Conservation (phyloP, 2,329 filamentous ascomycete genomes). For the Cordyceps tenuipes region DNA sequence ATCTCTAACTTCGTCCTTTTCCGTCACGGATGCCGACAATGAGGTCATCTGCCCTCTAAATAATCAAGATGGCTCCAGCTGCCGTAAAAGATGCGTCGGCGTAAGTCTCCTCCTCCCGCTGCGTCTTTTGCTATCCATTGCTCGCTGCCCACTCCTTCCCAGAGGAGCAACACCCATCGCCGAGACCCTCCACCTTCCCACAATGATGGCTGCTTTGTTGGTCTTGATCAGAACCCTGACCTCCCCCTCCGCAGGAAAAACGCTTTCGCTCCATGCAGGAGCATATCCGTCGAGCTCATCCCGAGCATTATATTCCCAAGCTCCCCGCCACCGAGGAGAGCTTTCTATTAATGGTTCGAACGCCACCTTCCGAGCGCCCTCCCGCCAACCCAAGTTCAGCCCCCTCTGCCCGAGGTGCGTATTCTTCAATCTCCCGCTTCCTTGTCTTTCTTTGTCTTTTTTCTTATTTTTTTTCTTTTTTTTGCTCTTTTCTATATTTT, state of each 20-base stretch:
- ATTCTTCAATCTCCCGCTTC: not conserved
- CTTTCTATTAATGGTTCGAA: constrained; percentile 93
- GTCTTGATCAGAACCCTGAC: constrained; percentile 15
- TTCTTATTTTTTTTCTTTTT: constrained; percentile 1
- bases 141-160: not conserved
- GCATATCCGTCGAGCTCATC: constrained; percentile 94
- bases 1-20: constrained; percentile 82
- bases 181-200: not conserved
- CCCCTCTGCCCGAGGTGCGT: constrained; percentile 26
- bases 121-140: not conserved
- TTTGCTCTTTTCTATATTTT: constrained; percentile 14
- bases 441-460: too few species aligned
- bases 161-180: not conserved
- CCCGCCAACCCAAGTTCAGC: constrained; percentile 24
- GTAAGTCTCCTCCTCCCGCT: constrained; percentile 54
- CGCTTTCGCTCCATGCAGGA: constrained; percentile 98
- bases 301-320: constrained; percentile 95
- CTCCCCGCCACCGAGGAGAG: constrained; percentile 96
- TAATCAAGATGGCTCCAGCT: constrained; percentile 94
- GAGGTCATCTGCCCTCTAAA: constrained; percentile 94
- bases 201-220: not conserved
- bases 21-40: constrained; percentile 83
- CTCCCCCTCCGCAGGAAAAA: constrained; percentile 55
- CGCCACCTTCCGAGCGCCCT: constrained; percentile 66
- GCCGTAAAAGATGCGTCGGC: constrained; percentile 94